These are phyloP conservation scores for Clavispora phyllophila DNA, from an alignment of 805 yeast genomes.

Conservation along the genomic window DNA sequence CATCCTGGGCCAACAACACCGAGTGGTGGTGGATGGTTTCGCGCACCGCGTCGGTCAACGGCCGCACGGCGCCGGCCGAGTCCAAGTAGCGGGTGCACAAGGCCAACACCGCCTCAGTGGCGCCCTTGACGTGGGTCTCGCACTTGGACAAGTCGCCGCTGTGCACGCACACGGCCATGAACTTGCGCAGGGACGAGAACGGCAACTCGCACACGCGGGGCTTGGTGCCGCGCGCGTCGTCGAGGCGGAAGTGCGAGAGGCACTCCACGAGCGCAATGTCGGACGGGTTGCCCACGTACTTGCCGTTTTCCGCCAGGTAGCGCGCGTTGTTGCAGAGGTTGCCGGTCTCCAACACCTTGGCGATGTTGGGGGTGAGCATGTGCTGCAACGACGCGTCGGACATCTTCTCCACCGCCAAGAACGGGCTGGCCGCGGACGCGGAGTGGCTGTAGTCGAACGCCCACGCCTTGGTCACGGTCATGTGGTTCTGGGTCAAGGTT, in stretches of 20 bases:
- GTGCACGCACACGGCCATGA: constrained; percentile 78
- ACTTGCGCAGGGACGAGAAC: constrained; percentile 78
- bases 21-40: constrained; percentile 53
- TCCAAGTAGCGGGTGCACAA: constrained; percentile 57
- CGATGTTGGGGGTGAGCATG: constrained; percentile 51
- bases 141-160: constrained; percentile 52
- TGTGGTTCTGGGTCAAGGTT: constrained; percentile 83
- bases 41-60: constrained; percentile 48
- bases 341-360: constrained; percentile 56
- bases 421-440: constrained; percentile 34
- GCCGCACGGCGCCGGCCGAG: constrained; percentile 54
- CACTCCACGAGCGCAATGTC: constrained; percentile 87
- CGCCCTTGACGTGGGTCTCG: constrained; percentile 81
- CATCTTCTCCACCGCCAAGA: constrained; percentile 44
- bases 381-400: constrained; percentile 36
- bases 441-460: constrained; percentile 51
- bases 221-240: constrained; percentile 60
- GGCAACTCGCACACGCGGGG: constrained; percentile 71
- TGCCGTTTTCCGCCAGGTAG: constrained; percentile 62
- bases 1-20: constrained; percentile 66
- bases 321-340: constrained; percentile 72
- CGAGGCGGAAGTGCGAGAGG: constrained; percentile 62
- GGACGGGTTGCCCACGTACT: constrained; percentile 86
- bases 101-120: constrained; percentile 66
- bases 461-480: constrained; percentile 86